Conservation (phyloP, 1,139 yeast genomes). For the Eremothecium coryli region DNA sequence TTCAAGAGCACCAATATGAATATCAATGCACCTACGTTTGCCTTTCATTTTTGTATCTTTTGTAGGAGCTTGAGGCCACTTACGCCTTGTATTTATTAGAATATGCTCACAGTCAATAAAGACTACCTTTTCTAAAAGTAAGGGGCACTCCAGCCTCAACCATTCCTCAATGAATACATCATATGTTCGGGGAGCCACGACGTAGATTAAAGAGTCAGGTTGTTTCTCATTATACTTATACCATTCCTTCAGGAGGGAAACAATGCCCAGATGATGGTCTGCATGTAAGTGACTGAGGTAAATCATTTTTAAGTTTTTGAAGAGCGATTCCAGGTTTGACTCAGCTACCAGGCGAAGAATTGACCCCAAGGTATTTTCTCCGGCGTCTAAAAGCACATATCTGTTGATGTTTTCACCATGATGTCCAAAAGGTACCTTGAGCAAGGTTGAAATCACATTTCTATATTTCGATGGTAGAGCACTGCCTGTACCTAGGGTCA, state of each 20-base stretch:
- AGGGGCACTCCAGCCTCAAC: slow-evolving; percentile 44
- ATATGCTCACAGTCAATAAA: slow-evolving; percentile 55
- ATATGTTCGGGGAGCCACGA: slow-evolving; percentile 73
- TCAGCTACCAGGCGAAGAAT: slow-evolving; percentile 55
- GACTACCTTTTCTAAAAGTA: slow-evolving; percentile 38
- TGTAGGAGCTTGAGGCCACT: not conserved
- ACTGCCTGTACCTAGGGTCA: slow-evolving; percentile 89
- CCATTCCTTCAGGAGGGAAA: slow-evolving; percentile 67
- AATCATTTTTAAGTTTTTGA: slow-evolving; percentile 52
- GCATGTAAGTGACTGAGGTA: slow-evolving; percentile 91
- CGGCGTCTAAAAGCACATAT: slow-evolving; percentile 70
- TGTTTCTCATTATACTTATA: slow-evolving; percentile 32
- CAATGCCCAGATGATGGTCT: slow-evolving; percentile 86
- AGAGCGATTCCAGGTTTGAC: slow-evolving; percentile 31
- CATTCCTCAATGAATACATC: slow-evolving; percentile 63
- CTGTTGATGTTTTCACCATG: slow-evolving; percentile 33
- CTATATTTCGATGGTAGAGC: slow-evolving; percentile 80
- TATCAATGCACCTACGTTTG: slow-evolving; percentile 21
- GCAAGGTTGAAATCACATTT: slow-evolving; percentile 71
- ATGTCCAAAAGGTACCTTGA: slow-evolving; percentile 50
- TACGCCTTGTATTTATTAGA: not conserved
- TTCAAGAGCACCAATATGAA: not conserved
- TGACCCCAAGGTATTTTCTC: slow-evolving; percentile 82
- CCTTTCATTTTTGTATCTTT: not conserved
- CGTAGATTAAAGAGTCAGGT: slow-evolving; percentile 35